A percentile compares a stretch with the other conserved stretches of the same genome.
phyloP scores from a whole-genome alignment of 129 eudicot species.

The Arctium minus region DNA sequence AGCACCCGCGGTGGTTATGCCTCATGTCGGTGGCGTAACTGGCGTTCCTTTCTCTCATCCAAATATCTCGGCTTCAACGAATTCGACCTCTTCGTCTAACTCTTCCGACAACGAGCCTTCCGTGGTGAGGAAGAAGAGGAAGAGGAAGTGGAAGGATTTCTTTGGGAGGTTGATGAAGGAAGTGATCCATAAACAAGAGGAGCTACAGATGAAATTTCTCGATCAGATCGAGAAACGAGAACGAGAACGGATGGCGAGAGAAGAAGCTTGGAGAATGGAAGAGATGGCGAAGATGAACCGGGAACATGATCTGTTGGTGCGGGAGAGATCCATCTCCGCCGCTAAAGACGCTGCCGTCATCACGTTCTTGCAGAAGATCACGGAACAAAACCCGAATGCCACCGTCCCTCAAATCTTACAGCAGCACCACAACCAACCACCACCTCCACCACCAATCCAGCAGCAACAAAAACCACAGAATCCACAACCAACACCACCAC shows the following conservation, averaged over 20 bases:
- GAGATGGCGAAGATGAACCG: slow-evolving; percentile 72
- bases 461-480: slow-evolving; percentile 25
- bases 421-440: not conserved
- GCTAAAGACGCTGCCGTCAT: slow-evolving; percentile 83
- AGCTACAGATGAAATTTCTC: slow-evolving; percentile 61
- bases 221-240: slow-evolving; percentile 77
- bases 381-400: slow-evolving; percentile 40
- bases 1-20: slow-evolving; percentile 30
- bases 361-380: slow-evolving; percentile 56
- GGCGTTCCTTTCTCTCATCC: slow-evolving; percentile 25
- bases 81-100: slow-evolving; percentile 65
- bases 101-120: slow-evolving; percentile 72
- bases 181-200: slow-evolving; percentile 78
- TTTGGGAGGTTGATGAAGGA: slow-evolving; percentile 68
- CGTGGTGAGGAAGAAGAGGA: slow-evolving; percentile 45
- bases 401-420: slow-evolving; percentile 20
- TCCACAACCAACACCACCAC: slow-evolving; percentile 23
- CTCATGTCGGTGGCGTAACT: slow-evolving; percentile 20
- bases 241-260: slow-evolving; percentile 56
- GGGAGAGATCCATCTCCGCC: slow-evolving; percentile 76
- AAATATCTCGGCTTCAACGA: slow-evolving; percentile 31
- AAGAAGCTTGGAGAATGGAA: slow-evolving; percentile 79
- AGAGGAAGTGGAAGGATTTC: slow-evolving; percentile 82
- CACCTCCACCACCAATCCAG: slow-evolving; percentile 23
- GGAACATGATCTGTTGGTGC: slow-evolving; percentile 70